These are phyloP conservation scores for Rhypophila decipiens DNA, from an alignment of 495 filamentous ascomycete genomes.

Conservation along the genomic window DNA sequence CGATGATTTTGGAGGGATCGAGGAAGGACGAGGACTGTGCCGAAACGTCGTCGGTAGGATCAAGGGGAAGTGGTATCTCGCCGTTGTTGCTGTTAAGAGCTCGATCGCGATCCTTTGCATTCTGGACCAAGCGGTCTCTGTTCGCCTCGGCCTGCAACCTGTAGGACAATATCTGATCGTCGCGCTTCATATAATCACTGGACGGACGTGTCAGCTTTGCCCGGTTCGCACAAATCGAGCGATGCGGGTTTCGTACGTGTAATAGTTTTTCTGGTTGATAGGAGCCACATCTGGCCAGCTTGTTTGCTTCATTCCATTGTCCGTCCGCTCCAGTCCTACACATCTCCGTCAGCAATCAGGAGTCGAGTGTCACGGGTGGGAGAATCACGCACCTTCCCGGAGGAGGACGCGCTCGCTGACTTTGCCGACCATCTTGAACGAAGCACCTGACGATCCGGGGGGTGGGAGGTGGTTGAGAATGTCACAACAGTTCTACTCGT, in stretches of 20 bases:
- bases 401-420: slow-evolving; percentile 49
- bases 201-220: slow-evolving; percentile 12
- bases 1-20: slow-evolving; percentile 81
- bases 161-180: slow-evolving; percentile 88
- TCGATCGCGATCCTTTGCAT: slow-evolving; percentile 78
- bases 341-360: slow-evolving; percentile 5
- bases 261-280: slow-evolving; percentile 99
- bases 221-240: not conserved
- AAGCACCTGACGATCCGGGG: too few species aligned
- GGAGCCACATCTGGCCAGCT: slow-evolving; percentile 86
- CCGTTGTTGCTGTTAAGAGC: slow-evolving; percentile 68
- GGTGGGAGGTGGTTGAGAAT: too few species aligned
- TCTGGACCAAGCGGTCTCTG: slow-evolving; percentile 69
- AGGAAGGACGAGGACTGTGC: slow-evolving; percentile 50
- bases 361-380: not conserved
- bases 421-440: slow-evolving; percentile 42
- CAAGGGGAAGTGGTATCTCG: slow-evolving; percentile 47
- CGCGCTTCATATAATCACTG: slow-evolving; percentile 95
- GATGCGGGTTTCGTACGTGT: slow-evolving; percentile 64
- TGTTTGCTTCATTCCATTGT: slow-evolving; percentile 93
- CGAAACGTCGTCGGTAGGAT: slow-evolving; percentile 60
- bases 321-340: slow-evolving; percentile 86
- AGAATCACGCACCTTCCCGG: slow-evolving; percentile 36
- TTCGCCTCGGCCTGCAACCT: slow-evolving; percentile 79
- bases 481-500: too few species aligned